Base-by-base conservation (phyloP, 257 asterid genomes). In the Solanum peruvianum region DNA sequence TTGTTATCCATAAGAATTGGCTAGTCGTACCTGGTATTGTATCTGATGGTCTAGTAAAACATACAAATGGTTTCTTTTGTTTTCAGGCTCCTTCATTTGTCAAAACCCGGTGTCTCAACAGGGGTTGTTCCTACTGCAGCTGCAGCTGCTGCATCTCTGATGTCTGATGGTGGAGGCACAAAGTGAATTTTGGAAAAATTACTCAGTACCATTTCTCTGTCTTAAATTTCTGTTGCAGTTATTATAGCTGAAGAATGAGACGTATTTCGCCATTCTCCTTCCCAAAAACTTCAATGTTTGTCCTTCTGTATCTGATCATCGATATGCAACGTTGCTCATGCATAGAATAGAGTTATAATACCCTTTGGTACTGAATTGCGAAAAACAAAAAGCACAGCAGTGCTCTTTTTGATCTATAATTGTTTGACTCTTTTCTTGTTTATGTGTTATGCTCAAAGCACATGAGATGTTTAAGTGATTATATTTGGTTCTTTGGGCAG, bases 81-180 rank as follows among this genome's bases (percentile, higher is more conserved):
- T 85, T 58, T 88, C 98, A 97, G 99, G 98, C 92, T 95, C 86
- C 96, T 97, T 86, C 99, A 95, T 89, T 91, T 96, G 87, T 97
- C 99, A 41, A 95, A 94, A 90, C 99, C 99, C 0, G 95, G 97
- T 14, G 91, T 90, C 76, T 91, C 97, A 29, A 94, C 98, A 1
- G 98, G 99, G 86, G 94, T 94, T 72, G 98, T 96, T 87, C 95
- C 99, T 10, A 96, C 99, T 85, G 99, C 99, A 73, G 99, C 98
- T 29, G 99, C 99, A 4, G 98, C 99, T 2, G 99, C 99, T 14
- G 98, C 99, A 3, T 96, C 98, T 67, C 92, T 97, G 77, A 95
- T 97, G 98, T 97, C 98, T 1, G 99, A 96, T 84, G 99, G 99
- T 33, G 99, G 99, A 86, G 94, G 96, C 47, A 91, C 98, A 37